phyloP scores from a whole-genome alignment of 192 early-diverging fungal species.

The Linnemannia hyalina region DNA sequence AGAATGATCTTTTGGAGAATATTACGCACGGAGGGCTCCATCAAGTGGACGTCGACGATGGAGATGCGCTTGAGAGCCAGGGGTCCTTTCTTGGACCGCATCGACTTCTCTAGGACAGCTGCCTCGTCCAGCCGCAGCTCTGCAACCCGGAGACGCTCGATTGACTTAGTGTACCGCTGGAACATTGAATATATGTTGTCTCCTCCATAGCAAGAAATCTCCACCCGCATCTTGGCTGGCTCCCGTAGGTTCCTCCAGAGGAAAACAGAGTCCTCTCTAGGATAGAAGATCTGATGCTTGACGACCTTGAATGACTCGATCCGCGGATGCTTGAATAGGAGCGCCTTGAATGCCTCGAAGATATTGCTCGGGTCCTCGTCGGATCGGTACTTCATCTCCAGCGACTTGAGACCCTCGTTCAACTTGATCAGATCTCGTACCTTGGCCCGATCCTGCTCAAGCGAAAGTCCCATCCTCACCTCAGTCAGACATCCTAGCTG shows the following conservation, averaged over 20 bases:
- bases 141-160: neutral
- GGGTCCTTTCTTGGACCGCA: conserved; percentile 34
- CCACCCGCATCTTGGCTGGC: conserved; percentile 11
- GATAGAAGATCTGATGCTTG: neutral
- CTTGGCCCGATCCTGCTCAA: conserved; percentile 17
- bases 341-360: conserved; percentile 23
- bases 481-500: neutral
- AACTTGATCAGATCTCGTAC: conserved; percentile 23
- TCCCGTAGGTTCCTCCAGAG: conserved; percentile 3
- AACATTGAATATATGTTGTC: conserved; percentile 30
- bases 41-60: neutral
- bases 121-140: conserved; percentile 5
- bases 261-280: neutral
- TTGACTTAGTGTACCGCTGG: conserved; percentile 22
- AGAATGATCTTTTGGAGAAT: conserved; percentile 21
- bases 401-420: conserved; percentile 12
- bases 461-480: neutral
- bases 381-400: neutral
- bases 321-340: conserved; percentile 20
- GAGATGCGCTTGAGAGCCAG: conserved; percentile 12
- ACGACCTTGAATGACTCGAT: conserved; percentile 7
- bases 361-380: conserved; percentile 43
- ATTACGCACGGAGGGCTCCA: neutral
- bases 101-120: conserved; percentile 19
- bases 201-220: conserved; percentile 7